Evolutionary conservation across 768 basidiomycete species (phyloP).

Genomic region (Lactarius tabidus): DNA sequence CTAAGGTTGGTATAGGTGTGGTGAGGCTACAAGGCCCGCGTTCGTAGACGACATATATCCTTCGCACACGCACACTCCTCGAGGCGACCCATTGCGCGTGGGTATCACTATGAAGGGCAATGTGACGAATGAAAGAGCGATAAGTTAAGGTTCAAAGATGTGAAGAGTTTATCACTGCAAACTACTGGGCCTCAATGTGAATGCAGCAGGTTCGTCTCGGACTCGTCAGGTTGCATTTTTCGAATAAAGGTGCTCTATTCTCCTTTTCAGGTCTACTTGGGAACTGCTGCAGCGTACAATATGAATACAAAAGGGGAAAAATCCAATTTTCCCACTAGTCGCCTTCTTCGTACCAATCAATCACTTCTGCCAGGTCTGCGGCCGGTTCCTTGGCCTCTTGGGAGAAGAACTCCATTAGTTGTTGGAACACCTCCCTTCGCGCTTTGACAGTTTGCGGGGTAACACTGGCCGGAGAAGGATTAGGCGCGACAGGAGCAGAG

Average conservation of each 20-base stretch:
- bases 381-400: conserved; percentile 64
- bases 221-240: not conserved
- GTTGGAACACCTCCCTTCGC: conserved; percentile 68
- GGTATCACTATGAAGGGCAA: not conserved
- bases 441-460: conserved; percentile 52
- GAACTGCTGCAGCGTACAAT: not conserved
- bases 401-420: conserved; percentile 57
- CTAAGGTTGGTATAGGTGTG: not conserved
- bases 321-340: not conserved
- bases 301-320: not conserved
- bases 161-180: not conserved
- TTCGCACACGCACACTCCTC: not conserved
- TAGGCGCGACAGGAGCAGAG: conserved; percentile 13
- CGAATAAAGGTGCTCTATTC: not conserved
- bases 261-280: not conserved
- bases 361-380: conserved; percentile 57
- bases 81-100: not conserved
- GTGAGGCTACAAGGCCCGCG: too few relatives aligned
- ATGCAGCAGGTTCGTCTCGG: not conserved
- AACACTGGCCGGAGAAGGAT: conserved; percentile 27
- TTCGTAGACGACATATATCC: not conserved
- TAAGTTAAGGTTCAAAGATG: not conserved
- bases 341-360: conserved; percentile 40
- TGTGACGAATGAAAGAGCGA: not conserved
- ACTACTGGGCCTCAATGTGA: not conserved